Base-by-base conservation (phyloP, 2,329 filamentous ascomycete genomes). In the Bipolaris bicolor region DNA sequence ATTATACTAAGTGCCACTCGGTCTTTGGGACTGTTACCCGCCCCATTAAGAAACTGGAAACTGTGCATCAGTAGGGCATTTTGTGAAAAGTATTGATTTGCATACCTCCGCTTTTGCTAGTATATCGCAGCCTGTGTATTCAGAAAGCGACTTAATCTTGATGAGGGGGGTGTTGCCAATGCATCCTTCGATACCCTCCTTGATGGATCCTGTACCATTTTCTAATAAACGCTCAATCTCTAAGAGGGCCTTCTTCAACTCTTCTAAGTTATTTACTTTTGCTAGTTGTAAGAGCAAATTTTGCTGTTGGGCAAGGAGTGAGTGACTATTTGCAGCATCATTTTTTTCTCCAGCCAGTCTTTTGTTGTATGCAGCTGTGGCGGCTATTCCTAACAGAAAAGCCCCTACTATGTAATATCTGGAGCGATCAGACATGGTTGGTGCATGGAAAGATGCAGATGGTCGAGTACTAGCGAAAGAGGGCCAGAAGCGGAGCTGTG, bases 121-220 rank as follows among this genome's bases (percentile, higher is more conserved):
- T 69, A 99, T 96, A 39, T 88, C 88, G 70, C 95, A 92, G 18
- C 92, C 92, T 3, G 95, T 97, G 16, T 88, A 91, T 45, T 90
- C 87, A 3, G 91, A 96, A 22, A 99, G 84, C 36, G 90, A 93
- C 65, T 88, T 90, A 73, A 99, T 92, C 62, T 87, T 86, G 68
- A 99, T 86, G 24, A 99, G 83, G 1, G 93, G 94, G 13, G 95
- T 99, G 77, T 96, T 90, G 55, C 95, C 95, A 72, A 99, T 98
- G 72, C 90, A 91, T 44, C 89, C 91, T 76, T 96, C 92, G 58
- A 99, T 90, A 16, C 95, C 95, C 54, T 91, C 85, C 13, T 87
- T 86, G 54, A 94, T 86, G 24, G 72, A 68, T 29, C 63, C 69
- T 11, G 43, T 52, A 3, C 53, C 63, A 33, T 60, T 59, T 2